Percentiles rank a stretch among this genome's conserved stretches.
phyloP scores from a whole-genome alignment of 2,329 filamentous ascomycete genomes.

The Beauveria sp. region DNA sequence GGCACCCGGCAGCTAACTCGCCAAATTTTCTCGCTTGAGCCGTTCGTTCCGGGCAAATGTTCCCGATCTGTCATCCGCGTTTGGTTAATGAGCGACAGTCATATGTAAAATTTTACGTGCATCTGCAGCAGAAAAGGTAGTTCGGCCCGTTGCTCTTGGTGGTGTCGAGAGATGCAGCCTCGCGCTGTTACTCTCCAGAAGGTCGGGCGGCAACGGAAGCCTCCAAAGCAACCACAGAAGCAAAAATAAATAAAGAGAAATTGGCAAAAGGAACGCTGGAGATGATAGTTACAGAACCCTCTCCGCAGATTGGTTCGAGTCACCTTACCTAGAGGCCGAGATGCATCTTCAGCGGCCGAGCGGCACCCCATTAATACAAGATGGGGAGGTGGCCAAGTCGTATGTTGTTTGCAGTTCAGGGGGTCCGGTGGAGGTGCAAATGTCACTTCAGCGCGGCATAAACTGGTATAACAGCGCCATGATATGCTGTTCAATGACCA shows the following conservation, averaged over 20 bases:
- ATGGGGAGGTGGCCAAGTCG: background rate
- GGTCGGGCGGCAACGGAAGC: background rate
- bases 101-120: background rate
- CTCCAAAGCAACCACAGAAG: background rate
- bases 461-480: background rate
- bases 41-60: background rate
- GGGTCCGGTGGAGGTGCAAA: background rate
- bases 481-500: background rate
- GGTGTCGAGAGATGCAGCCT: background rate
- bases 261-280: background rate
- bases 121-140: background rate
- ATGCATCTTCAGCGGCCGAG: background rate
- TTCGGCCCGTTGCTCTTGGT: background rate
- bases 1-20: background rate
- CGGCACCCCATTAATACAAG: background rate
- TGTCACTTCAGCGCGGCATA: background rate
- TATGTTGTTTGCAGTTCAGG: background rate
- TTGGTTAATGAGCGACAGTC: background rate
- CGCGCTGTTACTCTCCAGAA: background rate
- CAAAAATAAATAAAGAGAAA: background rate
- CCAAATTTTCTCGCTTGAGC: background rate
- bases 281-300: conserved; percentile 3
- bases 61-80: background rate
- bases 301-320: conserved; percentile 1
- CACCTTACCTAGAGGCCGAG: background rate